Percentiles rank a stretch among this genome's conserved stretches.
These are phyloP conservation scores for Lepidium africanum DNA, from an alignment of 345 rosid species.

Conservation along the genomic window DNA sequence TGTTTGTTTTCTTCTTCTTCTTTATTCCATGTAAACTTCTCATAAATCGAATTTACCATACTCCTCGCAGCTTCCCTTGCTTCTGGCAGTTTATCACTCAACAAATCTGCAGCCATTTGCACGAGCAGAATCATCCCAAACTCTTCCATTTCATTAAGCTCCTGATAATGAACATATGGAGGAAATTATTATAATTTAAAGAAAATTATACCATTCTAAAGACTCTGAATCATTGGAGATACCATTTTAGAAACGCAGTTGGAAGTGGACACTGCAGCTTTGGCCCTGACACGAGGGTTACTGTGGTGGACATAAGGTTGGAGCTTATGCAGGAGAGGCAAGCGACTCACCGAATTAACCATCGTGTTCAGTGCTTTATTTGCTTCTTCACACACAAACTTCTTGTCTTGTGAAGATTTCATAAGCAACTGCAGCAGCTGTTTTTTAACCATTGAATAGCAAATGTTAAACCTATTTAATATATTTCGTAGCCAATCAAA, in stretches of 20 bases:
- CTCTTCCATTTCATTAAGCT: slow-evolving; percentile 47
- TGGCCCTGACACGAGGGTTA: slow-evolving; percentile 73
- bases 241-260: slow-evolving; percentile 59
- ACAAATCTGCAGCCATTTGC: slow-evolving; percentile 50
- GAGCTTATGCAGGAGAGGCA: slow-evolving; percentile 57
- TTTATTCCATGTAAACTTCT: slow-evolving; percentile 36
- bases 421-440: slow-evolving; percentile 40
- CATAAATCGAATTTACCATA: slow-evolving; percentile 35
- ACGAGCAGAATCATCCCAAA: slow-evolving; percentile 48
- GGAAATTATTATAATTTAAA: neutral
- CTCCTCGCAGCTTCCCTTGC: slow-evolving; percentile 87
- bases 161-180: slow-evolving; percentile 22
- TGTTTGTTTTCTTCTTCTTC: slow-evolving; percentile 46
- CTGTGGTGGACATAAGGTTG: slow-evolving; percentile 42
- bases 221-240: neutral
- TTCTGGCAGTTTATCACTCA: slow-evolving; percentile 80
- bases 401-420: slow-evolving; percentile 92
- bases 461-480: neutral
- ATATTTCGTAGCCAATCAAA: neutral
- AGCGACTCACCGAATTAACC: slow-evolving; percentile 50
- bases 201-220: neutral
- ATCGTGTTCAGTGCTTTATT: slow-evolving; percentile 48
- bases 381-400: slow-evolving; percentile 91
- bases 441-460: neutral
- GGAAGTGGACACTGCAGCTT: slow-evolving; percentile 62